These are phyloP conservation scores for Karstenula rhodostoma DNA, from an alignment of 2,329 filamentous ascomycete species.

Conservation along the genomic window DNA sequence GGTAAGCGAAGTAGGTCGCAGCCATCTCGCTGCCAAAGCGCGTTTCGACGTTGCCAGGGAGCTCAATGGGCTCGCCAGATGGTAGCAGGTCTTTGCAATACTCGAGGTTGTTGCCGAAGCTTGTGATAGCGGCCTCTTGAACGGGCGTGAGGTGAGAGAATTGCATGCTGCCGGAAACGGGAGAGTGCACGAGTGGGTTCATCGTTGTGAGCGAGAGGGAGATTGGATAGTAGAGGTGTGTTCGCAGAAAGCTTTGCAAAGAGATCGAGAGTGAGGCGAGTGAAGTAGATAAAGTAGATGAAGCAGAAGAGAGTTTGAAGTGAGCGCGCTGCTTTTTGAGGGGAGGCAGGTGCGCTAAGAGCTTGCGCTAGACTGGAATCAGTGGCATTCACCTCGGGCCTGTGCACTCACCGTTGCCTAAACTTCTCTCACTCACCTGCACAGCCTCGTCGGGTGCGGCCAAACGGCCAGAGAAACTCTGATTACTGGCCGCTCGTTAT, in stretches of 20 bases:
- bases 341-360: conserved; percentile 14
- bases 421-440: neutral
- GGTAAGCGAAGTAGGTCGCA: neutral
- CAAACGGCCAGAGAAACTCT: neutral
- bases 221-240: neutral
- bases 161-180: neutral
- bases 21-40: neutral
- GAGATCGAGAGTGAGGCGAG: neutral
- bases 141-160: neutral
- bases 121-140: neutral
- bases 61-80: neutral
- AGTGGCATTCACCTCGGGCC: conserved; percentile 25
- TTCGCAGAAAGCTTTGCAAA: neutral
- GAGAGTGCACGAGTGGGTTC: neutral
- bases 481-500: neutral
- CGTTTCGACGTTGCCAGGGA: neutral
- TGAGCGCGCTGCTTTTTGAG: conserved; percentile 12
- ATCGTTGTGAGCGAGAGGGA: neutral
- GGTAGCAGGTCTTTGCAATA: neutral
- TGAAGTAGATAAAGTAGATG: conserved; percentile 12
- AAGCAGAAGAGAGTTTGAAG: conserved; percentile 13
- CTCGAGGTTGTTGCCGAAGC: neutral
- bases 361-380: neutral
- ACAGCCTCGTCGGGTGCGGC: conserved; percentile 5
- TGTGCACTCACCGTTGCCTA: conserved; percentile 23